Percentiles rank a stretch among this genome's conserved stretches.
Conservation (phyloP, 805 yeast genomes). For the Kockiozyma suomiensis region DNA sequence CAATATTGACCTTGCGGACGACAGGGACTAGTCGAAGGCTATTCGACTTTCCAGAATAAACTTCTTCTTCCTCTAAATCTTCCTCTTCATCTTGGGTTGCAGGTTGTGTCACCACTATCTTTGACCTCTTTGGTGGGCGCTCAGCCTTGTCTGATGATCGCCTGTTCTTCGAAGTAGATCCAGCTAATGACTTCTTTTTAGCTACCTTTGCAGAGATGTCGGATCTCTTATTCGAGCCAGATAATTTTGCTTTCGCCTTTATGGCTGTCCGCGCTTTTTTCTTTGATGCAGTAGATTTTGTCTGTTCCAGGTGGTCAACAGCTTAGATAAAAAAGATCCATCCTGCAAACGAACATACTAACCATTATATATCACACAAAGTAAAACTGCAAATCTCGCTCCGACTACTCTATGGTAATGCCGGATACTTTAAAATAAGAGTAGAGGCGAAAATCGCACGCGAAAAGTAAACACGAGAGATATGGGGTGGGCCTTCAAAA, state of each 20-base stretch:
- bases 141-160: not conserved
- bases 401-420: no score
- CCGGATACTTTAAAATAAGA: no score
- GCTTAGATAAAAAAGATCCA: no score
- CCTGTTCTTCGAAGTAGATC: not conserved
- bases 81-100: not conserved
- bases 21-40: slow-evolving; percentile 7
- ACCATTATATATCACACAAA: no score
- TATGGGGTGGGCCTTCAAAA: not conserved
- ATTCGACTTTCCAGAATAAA: not conserved
- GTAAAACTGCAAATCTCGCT: no score
- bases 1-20: slow-evolving; percentile 12
- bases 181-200: not conserved
- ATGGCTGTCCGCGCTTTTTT: not conserved
- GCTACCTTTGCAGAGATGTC: not conserved
- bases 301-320: not conserved
- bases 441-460: no score
- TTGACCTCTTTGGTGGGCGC: not conserved
- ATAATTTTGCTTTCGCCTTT: not conserved
- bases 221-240: not conserved
- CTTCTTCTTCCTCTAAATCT: not conserved
- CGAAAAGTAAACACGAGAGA: no score
- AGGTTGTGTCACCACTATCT: not conserved
- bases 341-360: no score
- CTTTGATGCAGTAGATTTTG: not conserved